phyloP scores from a whole-genome alignment of 1,284 basidiomycete genomes.

The Salmacisia buchloeana region DNA sequence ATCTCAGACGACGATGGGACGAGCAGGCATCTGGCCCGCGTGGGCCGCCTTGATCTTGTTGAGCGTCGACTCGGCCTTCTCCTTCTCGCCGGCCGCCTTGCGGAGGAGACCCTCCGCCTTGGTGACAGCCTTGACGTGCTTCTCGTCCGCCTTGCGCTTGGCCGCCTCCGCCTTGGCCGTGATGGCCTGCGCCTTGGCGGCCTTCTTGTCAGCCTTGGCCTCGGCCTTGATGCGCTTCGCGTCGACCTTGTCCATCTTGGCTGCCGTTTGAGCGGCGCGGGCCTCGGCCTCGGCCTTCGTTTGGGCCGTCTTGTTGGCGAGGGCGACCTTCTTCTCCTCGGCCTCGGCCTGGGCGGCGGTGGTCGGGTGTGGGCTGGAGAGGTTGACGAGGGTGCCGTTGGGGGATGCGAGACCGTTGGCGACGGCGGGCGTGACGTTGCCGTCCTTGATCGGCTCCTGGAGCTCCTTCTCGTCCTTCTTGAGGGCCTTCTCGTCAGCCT shows the following conservation, averaged over 20 bases:
- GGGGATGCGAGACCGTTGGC: neutral
- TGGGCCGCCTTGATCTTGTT: neutral
- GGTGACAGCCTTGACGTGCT: neutral
- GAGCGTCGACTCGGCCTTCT: neutral
- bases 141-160: constrained; percentile 8
- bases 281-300: constrained; percentile 1
- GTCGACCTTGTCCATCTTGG: constrained; percentile 9
- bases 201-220: constrained; percentile 8
- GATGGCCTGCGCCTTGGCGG: neutral
- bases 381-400: neutral
- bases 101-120: neutral
- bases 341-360: neutral
- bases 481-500: neutral
- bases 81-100: neutral
- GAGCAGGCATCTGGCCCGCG: too few species aligned
- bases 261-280: neutral
- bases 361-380: neutral
- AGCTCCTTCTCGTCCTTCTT: neutral
- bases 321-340: neutral
- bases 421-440: neutral
- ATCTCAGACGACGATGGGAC: too few species aligned
- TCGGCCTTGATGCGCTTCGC: constrained; percentile 3
- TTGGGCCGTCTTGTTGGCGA: constrained; percentile 2
- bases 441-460: neutral
- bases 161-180: neutral